Evolutionary conservation across 2,329 filamentous ascomycete species (phyloP).

Genomic region (Nigrospora oryzae): DNA sequence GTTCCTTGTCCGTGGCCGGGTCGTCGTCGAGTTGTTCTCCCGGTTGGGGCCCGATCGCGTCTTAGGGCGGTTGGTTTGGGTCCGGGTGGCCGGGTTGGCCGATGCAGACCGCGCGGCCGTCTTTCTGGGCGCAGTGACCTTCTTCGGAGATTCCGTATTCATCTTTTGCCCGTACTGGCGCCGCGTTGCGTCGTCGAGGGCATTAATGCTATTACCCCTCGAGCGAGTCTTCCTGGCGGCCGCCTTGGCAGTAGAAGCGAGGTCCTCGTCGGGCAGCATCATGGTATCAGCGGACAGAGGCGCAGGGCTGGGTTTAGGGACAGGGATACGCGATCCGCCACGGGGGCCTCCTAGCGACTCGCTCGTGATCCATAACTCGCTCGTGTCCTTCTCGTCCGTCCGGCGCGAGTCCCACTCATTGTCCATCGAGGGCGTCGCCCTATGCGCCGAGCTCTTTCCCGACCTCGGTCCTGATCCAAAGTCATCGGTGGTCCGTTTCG

Average conservation of each 20-base stretch:
- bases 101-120: slow-evolving; percentile 21
- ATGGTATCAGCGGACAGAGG: slow-evolving; percentile 59
- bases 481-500: slow-evolving; percentile 22
- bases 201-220: slow-evolving; percentile 60
- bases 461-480: slow-evolving; percentile 23
- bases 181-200: slow-evolving; percentile 35
- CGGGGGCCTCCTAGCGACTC: slow-evolving; percentile 34
- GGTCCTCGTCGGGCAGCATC: slow-evolving; percentile 40
- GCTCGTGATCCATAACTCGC: slow-evolving; percentile 43
- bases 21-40: slow-evolving; percentile 36
- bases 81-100: slow-evolving; percentile 25
- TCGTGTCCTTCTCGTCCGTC: slow-evolving; percentile 63
- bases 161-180: slow-evolving; percentile 1
- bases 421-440: slow-evolving; percentile 12
- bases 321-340: slow-evolving; percentile 69
- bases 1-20: slow-evolving; percentile 54
- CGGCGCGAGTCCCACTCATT: slow-evolving; percentile 63
- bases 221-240: slow-evolving; percentile 47
- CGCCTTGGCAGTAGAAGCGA: slow-evolving; percentile 42
- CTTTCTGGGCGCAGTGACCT: slow-evolving; percentile 34
- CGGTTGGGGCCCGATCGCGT: slow-evolving; percentile 49
- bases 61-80: slow-evolving; percentile 45
- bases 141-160: slow-evolving; percentile 40
- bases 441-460: slow-evolving; percentile 38
- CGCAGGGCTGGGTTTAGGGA: slow-evolving; percentile 70